phyloP scores from a whole-genome alignment of 2,329 filamentous ascomycete genomes.

The Chaetomium olivaceum region DNA sequence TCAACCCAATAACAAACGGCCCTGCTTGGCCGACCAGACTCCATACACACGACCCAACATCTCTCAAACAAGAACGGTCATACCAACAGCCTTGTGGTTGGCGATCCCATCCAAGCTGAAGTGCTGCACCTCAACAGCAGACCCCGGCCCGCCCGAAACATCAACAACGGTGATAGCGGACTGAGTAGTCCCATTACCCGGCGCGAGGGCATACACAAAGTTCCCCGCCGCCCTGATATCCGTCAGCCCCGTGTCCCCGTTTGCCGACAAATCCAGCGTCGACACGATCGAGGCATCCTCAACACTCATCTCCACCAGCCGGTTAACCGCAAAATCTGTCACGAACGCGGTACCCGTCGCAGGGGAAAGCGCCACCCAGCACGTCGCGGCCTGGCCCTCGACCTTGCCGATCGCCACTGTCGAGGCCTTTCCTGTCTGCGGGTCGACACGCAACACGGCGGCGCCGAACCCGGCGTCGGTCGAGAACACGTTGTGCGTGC shows the following conservation, averaged over 20 bases:
- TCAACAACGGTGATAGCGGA: conserved; percentile 44
- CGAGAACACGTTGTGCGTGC: conserved; percentile 48
- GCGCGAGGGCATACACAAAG: conserved; percentile 59
- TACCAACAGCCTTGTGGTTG: conserved; percentile 36
- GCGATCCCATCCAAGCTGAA: conserved; percentile 35
- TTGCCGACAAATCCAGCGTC: conserved; percentile 45
- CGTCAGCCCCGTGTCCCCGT: conserved; percentile 55
- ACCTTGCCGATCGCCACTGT: conserved; percentile 46
- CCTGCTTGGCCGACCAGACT: too few species aligned
- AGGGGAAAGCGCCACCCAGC: conserved; percentile 56
- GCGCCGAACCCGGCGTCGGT: conserved; percentile 61
- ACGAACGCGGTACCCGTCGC: conserved; percentile 57
- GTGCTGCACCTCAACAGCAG: conserved; percentile 37
- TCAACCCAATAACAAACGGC: not conserved
- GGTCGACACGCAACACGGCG: conserved; percentile 48
- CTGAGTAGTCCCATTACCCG: conserved; percentile 49
- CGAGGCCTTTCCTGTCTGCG: conserved; percentile 35
- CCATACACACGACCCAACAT: not conserved
- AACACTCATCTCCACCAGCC: conserved; percentile 50
- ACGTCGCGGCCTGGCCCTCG: conserved; percentile 55
- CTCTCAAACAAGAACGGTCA: conserved; percentile 32
- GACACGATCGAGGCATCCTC: conserved; percentile 49
- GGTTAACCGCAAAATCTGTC: conserved; percentile 54
- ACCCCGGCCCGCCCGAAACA: conserved; percentile 29
- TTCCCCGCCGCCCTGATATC: conserved; percentile 54